phyloP scores from a whole-genome alignment of 192 early-diverging fungal genomes.

The Physocladia obscura region DNA sequence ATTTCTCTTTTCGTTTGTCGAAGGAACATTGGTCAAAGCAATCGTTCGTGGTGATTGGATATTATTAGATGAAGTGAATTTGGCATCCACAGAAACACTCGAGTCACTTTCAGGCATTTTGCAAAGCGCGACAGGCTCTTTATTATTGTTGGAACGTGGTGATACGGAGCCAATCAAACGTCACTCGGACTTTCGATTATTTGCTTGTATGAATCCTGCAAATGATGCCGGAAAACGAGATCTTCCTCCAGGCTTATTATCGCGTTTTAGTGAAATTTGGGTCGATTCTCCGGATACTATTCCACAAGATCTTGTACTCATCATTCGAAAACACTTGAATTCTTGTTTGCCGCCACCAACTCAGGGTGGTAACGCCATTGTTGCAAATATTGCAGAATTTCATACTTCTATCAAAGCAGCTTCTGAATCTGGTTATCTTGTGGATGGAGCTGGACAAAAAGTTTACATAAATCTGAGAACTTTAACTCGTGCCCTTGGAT shows the following conservation, averaged over 20 bases:
- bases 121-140: conserved; percentile 74
- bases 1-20: conserved; percentile 89
- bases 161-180: conserved; percentile 80
- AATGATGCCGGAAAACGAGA: conserved; percentile 98
- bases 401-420: conserved; percentile 75
- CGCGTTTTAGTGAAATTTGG: conserved; percentile 93
- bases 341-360: conserved; percentile 40
- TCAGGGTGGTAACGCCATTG: conserved; percentile 63
- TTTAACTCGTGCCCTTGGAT: conserved; percentile 83
- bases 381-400: conserved; percentile 74
- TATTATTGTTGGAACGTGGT: conserved; percentile 89
- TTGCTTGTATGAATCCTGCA: conserved; percentile 99
- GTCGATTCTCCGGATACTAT: conserved; percentile 86
- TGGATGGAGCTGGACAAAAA: conserved; percentile 83
- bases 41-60: conserved; percentile 93
- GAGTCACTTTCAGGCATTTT: conserved; percentile 88
- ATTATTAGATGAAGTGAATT: conserved; percentile 94
- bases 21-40: conserved; percentile 89
- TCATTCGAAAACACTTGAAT: conserved; percentile 76
- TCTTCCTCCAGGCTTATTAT: conserved; percentile 85
- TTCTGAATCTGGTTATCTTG: conserved; percentile 69
- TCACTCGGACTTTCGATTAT: conserved; percentile 91
- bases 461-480: conserved; percentile 94
- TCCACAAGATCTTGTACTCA: conserved; percentile 76
- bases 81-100: conserved; percentile 93